Conservation (phyloP, 192 early-diverging fungal species). For the Gorgonomyces haynaldii region DNA sequence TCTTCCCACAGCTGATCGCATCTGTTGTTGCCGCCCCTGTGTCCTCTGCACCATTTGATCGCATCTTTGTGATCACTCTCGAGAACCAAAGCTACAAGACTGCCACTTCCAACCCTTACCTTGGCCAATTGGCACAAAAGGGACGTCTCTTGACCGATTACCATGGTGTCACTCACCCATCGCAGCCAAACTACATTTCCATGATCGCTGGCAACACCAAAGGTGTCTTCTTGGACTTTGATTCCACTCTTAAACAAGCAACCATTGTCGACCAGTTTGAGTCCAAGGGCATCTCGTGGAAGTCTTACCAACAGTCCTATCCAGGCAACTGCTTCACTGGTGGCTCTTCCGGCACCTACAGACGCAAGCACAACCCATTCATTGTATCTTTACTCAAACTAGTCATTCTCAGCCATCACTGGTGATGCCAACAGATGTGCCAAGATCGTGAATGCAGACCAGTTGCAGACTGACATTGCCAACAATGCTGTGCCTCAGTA, state of each 20-base stretch:
- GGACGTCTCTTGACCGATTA: slow-evolving; percentile 48
- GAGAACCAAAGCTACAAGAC: slow-evolving; percentile 23
- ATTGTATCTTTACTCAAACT: no score
- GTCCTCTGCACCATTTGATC: background rate
- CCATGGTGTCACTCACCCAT: slow-evolving; percentile 44
- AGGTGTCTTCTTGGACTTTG: slow-evolving; percentile 31
- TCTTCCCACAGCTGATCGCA: no score
- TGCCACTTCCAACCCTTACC: slow-evolving; percentile 20
- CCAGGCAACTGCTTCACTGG: slow-evolving; percentile 40
- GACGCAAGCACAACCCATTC: slow-evolving; percentile 52
- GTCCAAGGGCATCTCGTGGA: slow-evolving; percentile 45
- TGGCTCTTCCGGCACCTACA: slow-evolving; percentile 22
- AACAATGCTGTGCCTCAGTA: slow-evolving; percentile 27
- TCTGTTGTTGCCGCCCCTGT: no score
- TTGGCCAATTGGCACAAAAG: slow-evolving; percentile 17
- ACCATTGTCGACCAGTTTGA: slow-evolving; percentile 44
- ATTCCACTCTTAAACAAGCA: slow-evolving; percentile 23
- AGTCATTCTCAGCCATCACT: slow-evolving; percentile 26
- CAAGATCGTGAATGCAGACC: slow-evolving; percentile 38
- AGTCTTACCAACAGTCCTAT: slow-evolving; percentile 49
- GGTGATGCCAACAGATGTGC: slow-evolving; percentile 31
- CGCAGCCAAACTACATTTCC: slow-evolving; percentile 65
- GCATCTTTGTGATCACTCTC: slow-evolving; percentile 7
- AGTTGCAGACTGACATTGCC: slow-evolving; percentile 36
- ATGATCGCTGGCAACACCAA: slow-evolving; percentile 30